Base-by-base conservation (phyloP, 768 basidiomycete species). In the Psilocybe cubensis region DNA sequence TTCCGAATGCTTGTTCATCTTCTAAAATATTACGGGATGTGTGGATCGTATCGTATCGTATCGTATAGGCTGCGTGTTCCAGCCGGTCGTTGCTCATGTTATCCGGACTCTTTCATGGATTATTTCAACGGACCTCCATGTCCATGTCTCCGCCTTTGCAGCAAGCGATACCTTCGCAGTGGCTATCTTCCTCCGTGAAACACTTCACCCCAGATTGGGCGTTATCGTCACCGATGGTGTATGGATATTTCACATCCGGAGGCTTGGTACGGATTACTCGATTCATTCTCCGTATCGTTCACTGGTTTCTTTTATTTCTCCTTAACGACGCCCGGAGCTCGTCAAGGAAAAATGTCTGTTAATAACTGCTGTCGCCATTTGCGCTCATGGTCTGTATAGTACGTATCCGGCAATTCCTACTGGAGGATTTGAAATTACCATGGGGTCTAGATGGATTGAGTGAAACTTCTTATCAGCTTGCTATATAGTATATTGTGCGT, bases 201-300 rank as follows among this genome's bases (percentile, higher is more conserved):
- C 27, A 29, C 46, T 29, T 48, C 21, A n/a, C n/a, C n/a, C n/a
- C n/a, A n/a, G 24, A 11, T 28, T 48, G n/a, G n/a, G n/a, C n/a
- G 11, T 44, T 48, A 48, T 48, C 46, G 46, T 48, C 27, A 48
- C 46, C 46, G 28, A 48, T 29, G 28, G 28, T n/a, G n/a, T n/a
- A n/a, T n/a, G n/a, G n/a, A n/a, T n/a, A 14, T 46, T 46, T 25
- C 14, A 29, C 14, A 29, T 48, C 28, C 35, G 35, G 12, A 38
- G 35, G n/a, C 35, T 38, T 38, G 35, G 35, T 38, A 38, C 35
- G 12, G 12, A 4, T 38, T 11, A n/a, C 35, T 38, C 12, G 35
- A 38, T 38, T 38, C n/a, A 38, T 38, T 33, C n/a, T 14, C n/a
- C 35, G 14, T 38, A 38, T 38, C n/a, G n/a, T n/a, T 38, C 35